Evolutionary conservation across 2,329 filamentous ascomycete species (phyloP), one percentile per base, ranked within the genome.

Genomic region (Coniella lustricola): DNA sequence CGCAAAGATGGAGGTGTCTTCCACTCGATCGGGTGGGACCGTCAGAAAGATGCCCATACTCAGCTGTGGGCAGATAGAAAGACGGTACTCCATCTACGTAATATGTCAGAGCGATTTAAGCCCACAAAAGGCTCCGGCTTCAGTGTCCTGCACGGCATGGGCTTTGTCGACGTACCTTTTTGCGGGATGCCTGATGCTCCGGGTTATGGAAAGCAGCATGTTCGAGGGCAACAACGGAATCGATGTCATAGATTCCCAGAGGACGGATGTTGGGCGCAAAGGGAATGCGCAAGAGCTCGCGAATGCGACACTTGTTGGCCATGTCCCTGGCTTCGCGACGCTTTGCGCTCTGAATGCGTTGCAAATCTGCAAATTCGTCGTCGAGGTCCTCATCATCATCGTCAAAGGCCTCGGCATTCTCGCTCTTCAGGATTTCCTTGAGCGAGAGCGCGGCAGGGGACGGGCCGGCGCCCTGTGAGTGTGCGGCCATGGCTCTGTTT

Each of bases 11-110:
- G 70, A 60, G 60, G 75, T 68, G 59, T 75, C 63, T 59, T 73
- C 62, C 16, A 64, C 61, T 36, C 74, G 72, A 37, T 63, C 63
- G 10, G 74, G 68, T 18, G 70, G 63, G 13, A 79, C 73, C 13
- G 81, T 84, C 55, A 85, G 86, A 70, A 91, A 95, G 48, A 95
- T 68, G 22, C 90, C 90, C 45, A 90, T 72, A 62, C 80, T 85
- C 48, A 95, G 76, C 60, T 90, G 85, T 34, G 85, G 82, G 62
- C 85, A 90, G 60, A 73, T 76, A 21, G 75, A 77, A 21, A 95
- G 77, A 53, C 88, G 85, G 66, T 94, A 94, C 49, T 77, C 69
- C 60, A 93, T 81, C 87, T 91, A 45, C 21, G 46, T 41, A 40
- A 49, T 36, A 44, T 22, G 40, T 52, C 34, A 53, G 52, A 36